Conservation (phyloP, 2,329 filamentous ascomycete species). For the Botrytis hyacinthi region DNA sequence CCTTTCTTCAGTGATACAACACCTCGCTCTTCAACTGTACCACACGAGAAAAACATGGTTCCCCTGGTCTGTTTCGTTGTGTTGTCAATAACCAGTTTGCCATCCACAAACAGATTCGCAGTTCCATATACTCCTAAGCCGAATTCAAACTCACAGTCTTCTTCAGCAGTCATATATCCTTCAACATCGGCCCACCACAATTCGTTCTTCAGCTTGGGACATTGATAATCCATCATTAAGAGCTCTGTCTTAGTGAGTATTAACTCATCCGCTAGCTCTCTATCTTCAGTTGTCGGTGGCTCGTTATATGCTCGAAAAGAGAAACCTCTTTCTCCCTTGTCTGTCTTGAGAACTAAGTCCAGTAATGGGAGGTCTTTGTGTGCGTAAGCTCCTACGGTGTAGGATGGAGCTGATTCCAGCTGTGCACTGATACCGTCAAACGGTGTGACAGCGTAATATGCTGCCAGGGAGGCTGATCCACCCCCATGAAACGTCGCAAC, state of each 20-base stretch:
- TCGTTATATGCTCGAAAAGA: slow-evolving; percentile 63
- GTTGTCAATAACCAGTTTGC: slow-evolving; percentile 38
- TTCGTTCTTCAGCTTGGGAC: slow-evolving; percentile 34
- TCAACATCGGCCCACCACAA: slow-evolving; percentile 44
- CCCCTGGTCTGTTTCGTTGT: slow-evolving; percentile 39
- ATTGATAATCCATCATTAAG: slow-evolving; percentile 53
- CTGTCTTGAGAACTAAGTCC: slow-evolving; percentile 49
- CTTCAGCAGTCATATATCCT: slow-evolving; percentile 36
- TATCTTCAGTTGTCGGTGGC: slow-evolving; percentile 47
- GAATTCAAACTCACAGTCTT: slow-evolving; percentile 39
- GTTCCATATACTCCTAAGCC: slow-evolving; percentile 42
- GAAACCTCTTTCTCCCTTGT: slow-evolving; percentile 55
- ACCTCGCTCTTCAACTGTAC: slow-evolving; percentile 39
- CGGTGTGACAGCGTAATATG: slow-evolving; percentile 69
- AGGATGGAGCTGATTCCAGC: slow-evolving; percentile 37
- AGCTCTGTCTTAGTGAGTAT: slow-evolving; percentile 45
- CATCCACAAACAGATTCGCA: slow-evolving; percentile 40
- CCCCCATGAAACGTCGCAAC: slow-evolving; percentile 58
- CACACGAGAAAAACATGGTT: slow-evolving; percentile 42
- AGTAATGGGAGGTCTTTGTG: slow-evolving; percentile 56
- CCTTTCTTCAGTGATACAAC: slow-evolving; percentile 34
- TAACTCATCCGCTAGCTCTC: slow-evolving; percentile 52
- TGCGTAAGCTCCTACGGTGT: slow-evolving; percentile 59
- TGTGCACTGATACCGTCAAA: slow-evolving; percentile 59
- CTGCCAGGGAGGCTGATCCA: slow-evolving; percentile 58